Evolutionary conservation across 108 stramenopile species (phyloP), one percentile per base, ranked within the genome.

Genomic region (Fistulifera pelliculosa): DNA sequence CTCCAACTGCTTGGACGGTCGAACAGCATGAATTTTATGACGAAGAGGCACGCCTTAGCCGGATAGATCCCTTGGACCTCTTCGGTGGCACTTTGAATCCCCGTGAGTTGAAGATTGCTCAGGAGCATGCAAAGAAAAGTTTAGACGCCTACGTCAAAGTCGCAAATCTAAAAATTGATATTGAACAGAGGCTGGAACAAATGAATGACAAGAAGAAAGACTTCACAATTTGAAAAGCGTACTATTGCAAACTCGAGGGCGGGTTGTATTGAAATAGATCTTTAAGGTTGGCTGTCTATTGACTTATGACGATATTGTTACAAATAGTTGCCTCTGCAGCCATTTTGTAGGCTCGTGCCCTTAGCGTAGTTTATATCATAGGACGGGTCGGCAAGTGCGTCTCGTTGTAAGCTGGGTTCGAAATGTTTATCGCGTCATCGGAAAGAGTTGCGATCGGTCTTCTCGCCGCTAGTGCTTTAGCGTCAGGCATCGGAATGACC

Each of bases 61-160:
- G 17, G 49, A 54, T 39, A 14, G 53, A 68, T 49, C 67, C 67
- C n/a, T 23, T 64, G 38, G 58, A 52, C 16, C 44, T 70, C 4
- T 70, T 70, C 50, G 49, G 24, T 4, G 69, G 63, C 39, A 63
- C 19, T 1, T 41, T 70, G 11, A 57, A 58, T 31, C 69, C 69
- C 15, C 54, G 49, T 23, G 60, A 64, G n/a, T 38, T 70, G 13
- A 27, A 41, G 16, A 7, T 43, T 5, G 56, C 64, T 13, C 69
- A 70, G 47, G 24, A 4, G 16, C 10, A 70, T 16, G 69, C 69
- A 3, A 51, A 45, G 38, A 58, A 56, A 17, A 47, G 50, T n/a
- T 15, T 70, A 13, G 38, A 54, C 38, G 13, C 40, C 14, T 70
- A 70, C 26, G 25, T 70, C 5, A 48, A 64, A 40, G 69, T 63